Base-by-base conservation (phyloP, 2,329 filamentous ascomycete genomes). In the Intubia oerlemansii region DNA sequence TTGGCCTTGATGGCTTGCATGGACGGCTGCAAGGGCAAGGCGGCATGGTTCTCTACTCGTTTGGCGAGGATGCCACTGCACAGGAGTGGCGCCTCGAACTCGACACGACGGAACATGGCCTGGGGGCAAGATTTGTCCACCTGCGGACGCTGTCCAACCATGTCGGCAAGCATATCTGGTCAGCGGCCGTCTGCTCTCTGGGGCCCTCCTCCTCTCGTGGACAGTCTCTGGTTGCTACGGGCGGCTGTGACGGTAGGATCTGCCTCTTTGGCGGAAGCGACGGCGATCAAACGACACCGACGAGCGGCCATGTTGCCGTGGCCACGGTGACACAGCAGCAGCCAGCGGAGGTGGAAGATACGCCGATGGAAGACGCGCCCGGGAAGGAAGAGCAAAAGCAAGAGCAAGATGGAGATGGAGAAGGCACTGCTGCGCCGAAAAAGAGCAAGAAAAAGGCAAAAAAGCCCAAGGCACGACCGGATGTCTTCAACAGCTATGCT, bases 141-240 rank as follows among this genome's bases (percentile, higher is more conserved):
- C 43, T 58, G 2, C 53, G 58, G 2, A 66, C 61, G 7, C 62
- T 67, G 28, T 57, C 63, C 3, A 64, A 69, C 34, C 84, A 95
- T 44, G 60, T 57, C 19, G 88, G 88, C 6, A 98, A 93, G 48
- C 82, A 93, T 44, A 70, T 95, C 6, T 95, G 85, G 84, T 72
- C 82, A 0, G 59, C 70, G 21, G 66, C 65, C 10, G 34, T 61
- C n/a, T n/a, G n/a, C n/a, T n/a, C n/a, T n/a, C n/a, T n/a, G n/a
- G n/a, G n/a, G n/a, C n/a, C n/a, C n/a, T n/a, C n/a, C n/a, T n/a
- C n/a, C n/a, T n/a, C n/a, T n/a, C n/a, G n/a, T n/a, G n/a, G n/a
- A n/a, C n/a, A n/a, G 7, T 39, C 47, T 17, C 10, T 59, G 2
- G 47, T 81, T 13, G 70, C 66, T 4, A 82, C 78, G 2, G 88